Evolutionary conservation across 73 alveolate species (phyloP).

Genomic region (Loxodes magnus): DNA sequence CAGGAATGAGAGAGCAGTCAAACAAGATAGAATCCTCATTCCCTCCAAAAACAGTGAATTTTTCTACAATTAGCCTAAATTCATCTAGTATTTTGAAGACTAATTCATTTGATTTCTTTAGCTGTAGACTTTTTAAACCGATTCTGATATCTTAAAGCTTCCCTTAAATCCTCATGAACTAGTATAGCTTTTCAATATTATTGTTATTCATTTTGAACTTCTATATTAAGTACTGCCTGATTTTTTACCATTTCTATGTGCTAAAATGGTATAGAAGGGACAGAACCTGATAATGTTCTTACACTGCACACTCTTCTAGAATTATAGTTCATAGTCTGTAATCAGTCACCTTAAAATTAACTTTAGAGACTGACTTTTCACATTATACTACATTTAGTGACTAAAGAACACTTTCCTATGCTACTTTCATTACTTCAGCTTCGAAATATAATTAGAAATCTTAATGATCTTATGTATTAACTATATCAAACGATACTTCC

Average conservation of each 20-base stretch:
- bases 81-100: neutral
- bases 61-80: neutral
- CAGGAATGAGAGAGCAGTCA: neutral
- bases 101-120: neutral
- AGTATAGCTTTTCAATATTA: neutral
- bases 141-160: neutral
- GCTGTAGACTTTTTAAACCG: neutral
- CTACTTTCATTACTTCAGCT: slow-evolving; percentile 1
- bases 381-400: neutral
- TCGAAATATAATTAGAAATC: slow-evolving; percentile 1
- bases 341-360: neutral
- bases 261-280: neutral
- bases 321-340: neutral
- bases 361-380: neutral
- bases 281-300: neutral
- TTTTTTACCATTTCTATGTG: neutral
- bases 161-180: neutral
- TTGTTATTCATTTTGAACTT: neutral
- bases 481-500: neutral
- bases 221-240: neutral
- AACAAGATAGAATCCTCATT: neutral
- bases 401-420: neutral
- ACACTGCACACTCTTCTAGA: neutral
- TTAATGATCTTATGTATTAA: neutral
- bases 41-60: neutral